A percentile compares a stretch with the other conserved stretches of the same genome.
phyloP scores from a whole-genome alignment of 2,329 filamentous ascomycete species.

The Neopestalotiopsis clavispora region DNA sequence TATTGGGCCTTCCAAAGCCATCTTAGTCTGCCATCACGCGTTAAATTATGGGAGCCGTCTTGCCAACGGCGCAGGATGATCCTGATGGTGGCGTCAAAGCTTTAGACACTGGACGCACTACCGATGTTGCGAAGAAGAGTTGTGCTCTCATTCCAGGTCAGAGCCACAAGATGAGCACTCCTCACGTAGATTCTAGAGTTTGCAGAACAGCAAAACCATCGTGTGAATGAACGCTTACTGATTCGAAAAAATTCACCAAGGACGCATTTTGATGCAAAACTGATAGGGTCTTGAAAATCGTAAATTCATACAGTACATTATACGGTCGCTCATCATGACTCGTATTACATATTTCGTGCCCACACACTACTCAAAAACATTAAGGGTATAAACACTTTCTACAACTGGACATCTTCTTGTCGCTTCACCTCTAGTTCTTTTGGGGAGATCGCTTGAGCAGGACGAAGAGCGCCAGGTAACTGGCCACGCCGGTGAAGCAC shows the following conservation, averaged over 20 bases:
- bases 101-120: too few species aligned
- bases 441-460: constrained; percentile 12
- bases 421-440: background rate
- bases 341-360: background rate
- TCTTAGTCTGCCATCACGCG: too few species aligned
- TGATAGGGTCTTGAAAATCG: background rate
- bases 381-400: background rate
- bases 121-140: too few species aligned
- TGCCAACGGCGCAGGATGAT: too few species aligned
- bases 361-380: background rate
- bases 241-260: background rate
- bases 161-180: too few species aligned
- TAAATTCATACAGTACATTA: constrained; percentile 2
- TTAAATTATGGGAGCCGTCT: too few species aligned
- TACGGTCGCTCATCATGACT: background rate
- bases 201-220: too few species aligned
- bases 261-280: background rate
- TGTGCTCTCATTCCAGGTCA: too few species aligned
- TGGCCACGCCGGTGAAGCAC: constrained; percentile 26
- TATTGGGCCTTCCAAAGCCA: too few species aligned
- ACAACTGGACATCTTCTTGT: background rate
- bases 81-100: too few species aligned
- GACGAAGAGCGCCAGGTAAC: constrained; percentile 20
- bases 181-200: too few species aligned
- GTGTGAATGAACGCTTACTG: too few species aligned